Base-by-base conservation (phyloP, 1,284 basidiomycete genomes). In the Sanghuangporus weigelae region DNA sequence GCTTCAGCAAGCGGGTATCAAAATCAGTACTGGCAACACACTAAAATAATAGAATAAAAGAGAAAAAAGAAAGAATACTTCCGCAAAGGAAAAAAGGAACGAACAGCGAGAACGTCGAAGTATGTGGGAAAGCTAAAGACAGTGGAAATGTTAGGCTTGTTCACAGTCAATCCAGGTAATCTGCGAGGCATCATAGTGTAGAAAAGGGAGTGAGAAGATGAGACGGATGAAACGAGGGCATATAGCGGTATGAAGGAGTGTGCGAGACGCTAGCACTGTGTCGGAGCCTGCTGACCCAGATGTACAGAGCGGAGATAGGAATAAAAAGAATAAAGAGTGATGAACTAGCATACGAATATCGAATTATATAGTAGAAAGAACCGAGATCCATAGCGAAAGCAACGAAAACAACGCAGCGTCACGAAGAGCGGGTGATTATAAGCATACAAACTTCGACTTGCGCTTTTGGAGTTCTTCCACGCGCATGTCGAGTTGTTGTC, bases 361-460 rank as follows among this genome's bases (percentile, higher is more conserved):
- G 38, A 36, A 60, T 1, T 46, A 36, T 53, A n/a, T 21, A 11
- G 14, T 35, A 51, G 59, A 53, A 58, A 31, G 35, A 51, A 51
- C 58, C 65, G 65, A 59, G 55, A 60, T 64, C 59, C 66, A 64
- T 60, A 62, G 59, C 57, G 60, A 59, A 67, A 53, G 48, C 56
- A 21, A 44, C 21, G 26, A 40, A 48, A 59, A 46, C 31, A 59
- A 44, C 16, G 46, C 31, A 59, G 21, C n/a, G 23, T 53, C 58
- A 60, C 53, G 35, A 49, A 60, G 39, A 65, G 62, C 62, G 48
- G 42, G 31, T 71, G 65, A 74, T 79, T 77, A 91, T 74, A 92
- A 81, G 74, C 89, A 92, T 56, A 87, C 87, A 73, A 92, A 93
- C 77, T 93, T 93, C 67, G 90, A 92, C 78, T 92, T 93, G 67